Percentiles rank a stretch among this genome's conserved stretches.
These are phyloP conservation scores for Detonula confervacea DNA, from an alignment of 352 stramenopile genomes.

Conservation along the genomic window DNA sequence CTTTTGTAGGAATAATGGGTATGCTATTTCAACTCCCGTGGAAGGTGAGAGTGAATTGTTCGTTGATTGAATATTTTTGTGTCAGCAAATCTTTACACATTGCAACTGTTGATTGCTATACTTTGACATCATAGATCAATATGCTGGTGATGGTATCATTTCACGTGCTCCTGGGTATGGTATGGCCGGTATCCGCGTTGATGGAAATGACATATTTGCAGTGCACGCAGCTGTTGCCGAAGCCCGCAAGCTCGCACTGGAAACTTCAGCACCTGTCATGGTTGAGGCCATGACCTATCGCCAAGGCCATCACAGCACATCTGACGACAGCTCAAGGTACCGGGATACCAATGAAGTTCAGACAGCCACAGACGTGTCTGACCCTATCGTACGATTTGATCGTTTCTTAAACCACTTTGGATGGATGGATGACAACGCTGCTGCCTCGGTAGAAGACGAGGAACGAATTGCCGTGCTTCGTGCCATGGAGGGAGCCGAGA, in stretches of 20 bases:
- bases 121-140: slow-evolving; percentile 90
- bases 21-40: slow-evolving; percentile 95
- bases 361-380: slow-evolving; percentile 89
- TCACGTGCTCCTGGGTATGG: no score
- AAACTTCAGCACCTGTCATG: slow-evolving; percentile 91
- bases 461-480: slow-evolving; percentile 88
- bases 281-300: slow-evolving; percentile 99
- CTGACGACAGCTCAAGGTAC: slow-evolving; percentile 97
- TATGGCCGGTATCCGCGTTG: no score
- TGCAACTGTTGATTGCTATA: neutral
- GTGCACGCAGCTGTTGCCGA: slow-evolving; percentile 91
- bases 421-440: slow-evolving; percentile 90
- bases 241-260: slow-evolving; percentile 91
- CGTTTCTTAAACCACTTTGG: slow-evolving; percentile 90
- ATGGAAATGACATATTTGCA: slow-evolving; percentile 97
- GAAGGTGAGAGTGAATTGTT: slow-evolving; percentile 12
- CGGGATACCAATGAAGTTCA: slow-evolving; percentile 92
- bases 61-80: neutral
- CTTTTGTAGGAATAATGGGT: slow-evolving; percentile 98
- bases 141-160: slow-evolving; percentile 96
- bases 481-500: slow-evolving; percentile 89
- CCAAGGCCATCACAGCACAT: slow-evolving; percentile 97
- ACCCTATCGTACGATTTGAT: slow-evolving; percentile 92
- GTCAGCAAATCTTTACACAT: neutral
- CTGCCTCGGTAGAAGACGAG: slow-evolving; percentile 86